Conservation (phyloP, 345 rosid genomes). For the Punica granatum region DNA sequence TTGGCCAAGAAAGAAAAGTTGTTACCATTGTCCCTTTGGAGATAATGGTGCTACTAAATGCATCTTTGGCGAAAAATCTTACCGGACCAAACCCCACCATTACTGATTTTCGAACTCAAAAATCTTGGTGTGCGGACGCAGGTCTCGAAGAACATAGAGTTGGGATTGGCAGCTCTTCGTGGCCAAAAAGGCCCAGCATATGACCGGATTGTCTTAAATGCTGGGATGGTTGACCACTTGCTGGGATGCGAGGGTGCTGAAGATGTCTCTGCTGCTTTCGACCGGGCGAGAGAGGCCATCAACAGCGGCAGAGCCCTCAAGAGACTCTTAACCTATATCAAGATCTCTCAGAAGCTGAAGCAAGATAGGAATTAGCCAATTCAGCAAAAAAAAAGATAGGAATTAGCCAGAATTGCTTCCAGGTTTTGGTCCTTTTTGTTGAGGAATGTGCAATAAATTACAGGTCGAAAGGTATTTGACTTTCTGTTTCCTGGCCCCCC, state of each 20-base stretch:
- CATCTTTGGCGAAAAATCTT: background rate
- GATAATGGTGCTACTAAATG: background rate
- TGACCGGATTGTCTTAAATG: constrained; percentile 81
- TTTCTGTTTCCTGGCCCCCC: background rate
- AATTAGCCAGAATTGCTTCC: background rate
- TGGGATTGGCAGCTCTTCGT: constrained; percentile 72
- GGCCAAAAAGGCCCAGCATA: constrained; percentile 85
- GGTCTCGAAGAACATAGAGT: constrained; percentile 79
- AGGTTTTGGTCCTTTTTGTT: background rate
- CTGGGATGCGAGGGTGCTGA: constrained; percentile 83
- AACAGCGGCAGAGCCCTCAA: constrained; percentile 81
- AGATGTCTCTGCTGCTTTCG: constrained; percentile 49
- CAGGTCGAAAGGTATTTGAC: background rate
- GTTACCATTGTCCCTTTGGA: background rate
- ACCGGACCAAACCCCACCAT: background rate
- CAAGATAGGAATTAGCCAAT: too few relatives aligned
- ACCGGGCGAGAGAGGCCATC: constrained; percentile 91
- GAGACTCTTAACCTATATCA: constrained; percentile 69
- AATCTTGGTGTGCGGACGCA: background rate
- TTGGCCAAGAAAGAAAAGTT: background rate
- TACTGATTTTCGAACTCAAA: background rate
- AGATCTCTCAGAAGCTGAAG: constrained; percentile 49
- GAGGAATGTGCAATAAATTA: background rate
- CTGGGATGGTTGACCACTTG: constrained; percentile 88
- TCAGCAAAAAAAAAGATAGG: too few relatives aligned